phyloP scores from a whole-genome alignment of 1,139 yeast genomes.

The Hyphopichia buzzinii region DNA sequence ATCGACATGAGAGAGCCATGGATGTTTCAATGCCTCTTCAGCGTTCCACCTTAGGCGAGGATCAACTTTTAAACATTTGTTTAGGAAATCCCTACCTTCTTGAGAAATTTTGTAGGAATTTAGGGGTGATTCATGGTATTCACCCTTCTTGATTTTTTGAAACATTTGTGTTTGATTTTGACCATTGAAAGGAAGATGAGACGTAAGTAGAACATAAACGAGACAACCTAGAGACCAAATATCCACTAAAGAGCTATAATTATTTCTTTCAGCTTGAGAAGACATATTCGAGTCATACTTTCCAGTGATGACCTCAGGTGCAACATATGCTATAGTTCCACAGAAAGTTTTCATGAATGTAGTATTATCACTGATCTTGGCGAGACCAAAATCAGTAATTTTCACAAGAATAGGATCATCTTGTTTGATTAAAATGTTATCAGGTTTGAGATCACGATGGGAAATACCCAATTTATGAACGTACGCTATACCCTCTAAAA shows the following conservation, averaged over 20 bases:
- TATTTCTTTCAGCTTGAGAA: slow-evolving; percentile 22
- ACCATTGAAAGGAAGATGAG: slow-evolving; percentile 92
- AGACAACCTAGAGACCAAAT: slow-evolving; percentile 92
- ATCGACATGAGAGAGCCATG: slow-evolving; percentile 48
- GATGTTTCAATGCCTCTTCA: slow-evolving; percentile 65
- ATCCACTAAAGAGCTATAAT: slow-evolving; percentile 85
- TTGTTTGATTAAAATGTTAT: slow-evolving; percentile 83
- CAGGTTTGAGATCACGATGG: slow-evolving; percentile 92
- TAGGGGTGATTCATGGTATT: slow-evolving; percentile 77
- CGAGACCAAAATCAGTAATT: slow-evolving; percentile 90
- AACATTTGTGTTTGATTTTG: slow-evolving; percentile 84
- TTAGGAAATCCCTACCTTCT: slow-evolving; percentile 68
- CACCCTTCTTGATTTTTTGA: slow-evolving; percentile 70
- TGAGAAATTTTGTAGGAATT: slow-evolving; percentile 62
- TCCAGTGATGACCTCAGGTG: slow-evolving; percentile 90
- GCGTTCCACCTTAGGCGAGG: slow-evolving; percentile 73
- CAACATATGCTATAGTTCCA: slow-evolving; percentile 87
- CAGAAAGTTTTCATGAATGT: slow-evolving; percentile 85
- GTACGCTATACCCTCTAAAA: slow-evolving; percentile 78
- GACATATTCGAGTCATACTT: slow-evolving; percentile 44
- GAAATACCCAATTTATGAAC: slow-evolving; percentile 89
- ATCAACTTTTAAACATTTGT: slow-evolving; percentile 67
- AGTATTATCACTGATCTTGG: slow-evolving; percentile 74
- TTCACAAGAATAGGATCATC: slow-evolving; percentile 89
- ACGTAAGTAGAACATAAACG: slow-evolving; percentile 84